Percentiles rank a stretch among this genome's conserved stretches.
phyloP scores from a whole-genome alignment of 352 stramenopile genomes.

The Pythium volutum region DNA sequence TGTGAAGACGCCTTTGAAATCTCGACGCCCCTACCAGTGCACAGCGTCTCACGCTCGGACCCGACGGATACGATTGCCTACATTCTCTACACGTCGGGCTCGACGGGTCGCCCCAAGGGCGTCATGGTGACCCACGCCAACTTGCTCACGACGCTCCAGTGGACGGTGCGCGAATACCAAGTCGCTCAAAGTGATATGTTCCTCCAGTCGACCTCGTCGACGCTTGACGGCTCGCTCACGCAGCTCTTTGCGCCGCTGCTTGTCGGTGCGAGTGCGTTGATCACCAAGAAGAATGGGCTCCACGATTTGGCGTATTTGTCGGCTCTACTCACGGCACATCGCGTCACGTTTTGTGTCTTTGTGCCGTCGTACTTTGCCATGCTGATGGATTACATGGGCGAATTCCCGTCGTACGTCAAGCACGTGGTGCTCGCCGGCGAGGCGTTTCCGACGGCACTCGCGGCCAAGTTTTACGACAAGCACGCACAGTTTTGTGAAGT shows the following conservation, averaged over 20 bases:
- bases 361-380: constrained; percentile 57
- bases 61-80: constrained; percentile 33
- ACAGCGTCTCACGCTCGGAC: not conserved
- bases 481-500: constrained; percentile 3
- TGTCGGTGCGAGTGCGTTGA: constrained; percentile 33
- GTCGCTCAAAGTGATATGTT: constrained; percentile 49
- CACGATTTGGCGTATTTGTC: constrained; percentile 47
- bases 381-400: constrained; percentile 39
- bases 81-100: constrained; percentile 75
- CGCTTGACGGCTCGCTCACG: constrained; percentile 53
- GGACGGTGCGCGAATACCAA: constrained; percentile 58
- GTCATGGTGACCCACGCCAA: constrained; percentile 63
- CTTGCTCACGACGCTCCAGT: constrained; percentile 51
- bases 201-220: constrained; percentile 60
- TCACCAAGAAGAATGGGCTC: constrained; percentile 43
- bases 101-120: constrained; percentile 65
- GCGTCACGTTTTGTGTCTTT: constrained; percentile 53
- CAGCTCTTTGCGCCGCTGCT: constrained; percentile 56
- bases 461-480: constrained; percentile 43
- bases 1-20: constrained; percentile 31
- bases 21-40: not conserved
- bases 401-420: constrained; percentile 35
- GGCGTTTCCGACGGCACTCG: constrained; percentile 43
- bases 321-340: constrained; percentile 19
- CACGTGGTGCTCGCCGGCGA: constrained; percentile 46